Conservation (phyloP, 495 filamentous ascomycete species). For the Neurospora tetraspora region DNA sequence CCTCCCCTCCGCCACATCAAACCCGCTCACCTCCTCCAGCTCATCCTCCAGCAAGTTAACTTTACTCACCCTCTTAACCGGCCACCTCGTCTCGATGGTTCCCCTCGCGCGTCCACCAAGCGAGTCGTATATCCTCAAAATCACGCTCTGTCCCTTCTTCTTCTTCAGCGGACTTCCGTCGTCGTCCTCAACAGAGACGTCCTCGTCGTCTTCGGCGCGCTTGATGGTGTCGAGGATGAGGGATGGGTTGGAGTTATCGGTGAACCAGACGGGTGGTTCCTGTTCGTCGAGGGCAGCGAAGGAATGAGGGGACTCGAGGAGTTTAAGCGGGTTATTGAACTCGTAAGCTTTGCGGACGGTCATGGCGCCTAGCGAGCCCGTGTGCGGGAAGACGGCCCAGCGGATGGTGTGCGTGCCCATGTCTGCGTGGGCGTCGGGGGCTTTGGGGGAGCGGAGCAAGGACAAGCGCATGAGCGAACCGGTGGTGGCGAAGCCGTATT, state of each 20-base stretch:
- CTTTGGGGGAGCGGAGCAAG: constrained; percentile 85
- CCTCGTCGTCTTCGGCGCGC: constrained; percentile 91
- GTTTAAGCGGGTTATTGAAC: constrained; percentile 74
- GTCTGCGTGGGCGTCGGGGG: constrained; percentile 90
- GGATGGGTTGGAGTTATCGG: constrained; percentile 38
- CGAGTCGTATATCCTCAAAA: constrained; percentile 80
- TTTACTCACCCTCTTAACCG: constrained; percentile 67
- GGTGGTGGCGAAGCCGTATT: constrained; percentile 89
- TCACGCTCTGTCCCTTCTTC: constrained; percentile 64
- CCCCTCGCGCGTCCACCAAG: constrained; percentile 74
- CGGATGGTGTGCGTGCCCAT: constrained; percentile 87
- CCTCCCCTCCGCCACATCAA: constrained; percentile 25
- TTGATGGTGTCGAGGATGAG: constrained; percentile 78
- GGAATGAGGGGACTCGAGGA: constrained; percentile 26
- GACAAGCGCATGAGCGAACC: constrained; percentile 91
- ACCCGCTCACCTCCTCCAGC: constrained; percentile 43
- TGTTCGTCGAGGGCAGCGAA: constrained; percentile 25
- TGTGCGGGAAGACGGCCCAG: constrained; percentile 86
- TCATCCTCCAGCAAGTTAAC: constrained; percentile 73
- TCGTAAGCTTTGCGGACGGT: constrained; percentile 78
- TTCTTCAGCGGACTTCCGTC: constrained; percentile 32
- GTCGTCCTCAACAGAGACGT: constrained; percentile 64
- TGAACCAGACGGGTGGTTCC: constrained; percentile 43
- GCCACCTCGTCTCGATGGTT: constrained; percentile 51
- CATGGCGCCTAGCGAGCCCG: constrained; percentile 54